Percentiles rank a stretch among this genome's conserved stretches.
phyloP scores from a whole-genome alignment of 1,284 basidiomycete species.

The Rhodofomes roseus region DNA sequence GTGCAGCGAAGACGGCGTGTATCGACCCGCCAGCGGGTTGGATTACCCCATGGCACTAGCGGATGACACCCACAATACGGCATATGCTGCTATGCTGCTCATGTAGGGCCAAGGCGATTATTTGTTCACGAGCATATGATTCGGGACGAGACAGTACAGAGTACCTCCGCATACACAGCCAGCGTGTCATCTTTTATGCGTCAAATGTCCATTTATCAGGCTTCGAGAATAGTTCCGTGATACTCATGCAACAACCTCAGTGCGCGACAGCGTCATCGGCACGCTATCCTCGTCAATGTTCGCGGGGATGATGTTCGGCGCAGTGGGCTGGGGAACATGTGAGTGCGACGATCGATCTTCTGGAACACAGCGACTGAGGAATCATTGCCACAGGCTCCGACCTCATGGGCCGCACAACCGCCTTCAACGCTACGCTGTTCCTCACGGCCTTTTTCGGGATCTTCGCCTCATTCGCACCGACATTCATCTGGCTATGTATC shows the following conservation, averaged over 20 bases:
- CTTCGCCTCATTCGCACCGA: slow-evolving; percentile 73
- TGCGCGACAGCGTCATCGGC: slow-evolving; percentile 75
- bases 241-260: slow-evolving; percentile 29
- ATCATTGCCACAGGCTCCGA: slow-evolving; percentile 49
- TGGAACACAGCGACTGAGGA: background rate
- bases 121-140: too few relatives aligned
- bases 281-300: slow-evolving; percentile 79
- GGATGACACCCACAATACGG: background rate
- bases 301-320: slow-evolving; percentile 95
- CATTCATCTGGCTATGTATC: slow-evolving; percentile 71
- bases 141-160: background rate
- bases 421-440: slow-evolving; percentile 91
- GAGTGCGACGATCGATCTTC: slow-evolving; percentile 22
- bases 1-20: background rate
- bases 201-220: background rate
- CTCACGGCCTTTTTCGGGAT: slow-evolving; percentile 90
- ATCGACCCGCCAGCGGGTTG: background rate
- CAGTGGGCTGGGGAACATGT: slow-evolving; percentile 90
- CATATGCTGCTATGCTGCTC: too few relatives aligned
- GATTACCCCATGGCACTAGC: background rate
- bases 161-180: background rate
- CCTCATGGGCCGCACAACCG: slow-evolving; percentile 79
- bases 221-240: background rate
- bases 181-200: background rate
- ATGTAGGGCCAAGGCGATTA: too few relatives aligned